phyloP scores from a whole-genome alignment of 257 asterid genomes.

The Knoxia roxburghii region DNA sequence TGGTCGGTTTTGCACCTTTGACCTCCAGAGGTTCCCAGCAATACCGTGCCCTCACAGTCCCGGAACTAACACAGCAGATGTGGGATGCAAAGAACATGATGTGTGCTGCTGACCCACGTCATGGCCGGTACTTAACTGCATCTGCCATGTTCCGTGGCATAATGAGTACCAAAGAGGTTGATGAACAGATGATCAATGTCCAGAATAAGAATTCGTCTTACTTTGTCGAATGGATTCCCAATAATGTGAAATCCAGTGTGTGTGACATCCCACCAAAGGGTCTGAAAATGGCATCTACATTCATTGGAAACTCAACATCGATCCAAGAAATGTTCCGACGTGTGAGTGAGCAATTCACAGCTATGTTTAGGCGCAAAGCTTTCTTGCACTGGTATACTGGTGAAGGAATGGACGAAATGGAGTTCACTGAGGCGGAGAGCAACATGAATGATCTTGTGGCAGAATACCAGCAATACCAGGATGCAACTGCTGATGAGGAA shows the following conservation, averaged over 20 bases:
- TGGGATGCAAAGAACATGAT: slow-evolving; percentile 63
- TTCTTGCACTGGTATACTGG: slow-evolving; percentile 27
- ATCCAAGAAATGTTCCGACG: slow-evolving; percentile 28
- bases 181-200: slow-evolving; percentile 51
- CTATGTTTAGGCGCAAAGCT: slow-evolving; percentile 27
- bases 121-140: slow-evolving; percentile 47
- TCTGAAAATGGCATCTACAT: slow-evolving; percentile 25
- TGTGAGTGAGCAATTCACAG: slow-evolving; percentile 25
- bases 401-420: slow-evolving; percentile 25
- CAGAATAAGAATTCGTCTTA: slow-evolving; percentile 53
- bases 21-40: slow-evolving; percentile 57
- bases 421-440: slow-evolving; percentile 22
- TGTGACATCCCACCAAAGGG: slow-evolving; percentile 30
- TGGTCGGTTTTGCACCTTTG: slow-evolving; percentile 53
- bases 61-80: slow-evolving; percentile 53
- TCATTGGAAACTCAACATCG: slow-evolving; percentile 25
- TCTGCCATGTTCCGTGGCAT: slow-evolving; percentile 57
- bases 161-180: slow-evolving; percentile 57
- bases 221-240: slow-evolving; percentile 57
- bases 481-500: slow-evolving; percentile 23
- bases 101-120: slow-evolving; percentile 53
- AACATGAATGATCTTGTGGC: slow-evolving; percentile 31
- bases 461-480: slow-evolving; percentile 31
- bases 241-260: slow-evolving; percentile 38
- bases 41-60: slow-evolving; percentile 47